phyloP scores from a whole-genome alignment of 257 asterid species.

The Rauvolfia tetraphylla region DNA sequence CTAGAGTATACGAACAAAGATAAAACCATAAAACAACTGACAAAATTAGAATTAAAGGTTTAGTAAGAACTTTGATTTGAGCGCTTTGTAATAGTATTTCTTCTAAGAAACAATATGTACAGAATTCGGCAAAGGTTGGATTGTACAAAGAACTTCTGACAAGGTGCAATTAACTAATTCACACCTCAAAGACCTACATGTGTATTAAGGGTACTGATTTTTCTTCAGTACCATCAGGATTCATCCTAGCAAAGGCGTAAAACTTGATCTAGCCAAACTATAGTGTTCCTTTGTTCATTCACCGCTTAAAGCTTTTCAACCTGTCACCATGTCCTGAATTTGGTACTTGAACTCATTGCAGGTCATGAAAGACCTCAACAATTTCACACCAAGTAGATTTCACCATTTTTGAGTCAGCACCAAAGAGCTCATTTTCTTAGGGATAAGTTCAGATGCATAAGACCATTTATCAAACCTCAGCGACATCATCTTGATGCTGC shows the following conservation, averaged over 20 bases:
- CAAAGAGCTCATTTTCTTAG: neutral
- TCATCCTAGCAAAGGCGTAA: neutral
- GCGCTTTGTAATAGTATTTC: neutral
- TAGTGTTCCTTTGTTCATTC: neutral
- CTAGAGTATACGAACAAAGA: neutral
- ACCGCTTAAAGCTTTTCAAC: neutral
- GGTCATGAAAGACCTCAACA: neutral
- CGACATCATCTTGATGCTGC: conserved; percentile 15
- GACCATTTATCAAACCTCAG: conserved; percentile 10
- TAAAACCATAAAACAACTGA: neutral
- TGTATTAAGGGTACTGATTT: neutral
- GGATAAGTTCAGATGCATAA: neutral
- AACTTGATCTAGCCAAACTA: neutral
- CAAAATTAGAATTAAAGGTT: neutral
- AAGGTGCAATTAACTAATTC: conserved; percentile 5
- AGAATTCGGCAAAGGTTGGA: neutral
- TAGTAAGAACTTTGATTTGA: too few relatives aligned
- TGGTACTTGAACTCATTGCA: neutral
- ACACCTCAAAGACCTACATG: conserved; percentile 19
- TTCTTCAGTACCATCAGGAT: neutral
- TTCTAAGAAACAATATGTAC: conserved; percentile 1
- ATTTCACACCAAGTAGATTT: neutral
- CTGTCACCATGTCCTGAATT: neutral
- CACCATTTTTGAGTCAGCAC: neutral
- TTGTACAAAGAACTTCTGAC: neutral